phyloP scores from a whole-genome alignment of 768 basidiomycete species.

The Clitopilus passeckerianus region DNA sequence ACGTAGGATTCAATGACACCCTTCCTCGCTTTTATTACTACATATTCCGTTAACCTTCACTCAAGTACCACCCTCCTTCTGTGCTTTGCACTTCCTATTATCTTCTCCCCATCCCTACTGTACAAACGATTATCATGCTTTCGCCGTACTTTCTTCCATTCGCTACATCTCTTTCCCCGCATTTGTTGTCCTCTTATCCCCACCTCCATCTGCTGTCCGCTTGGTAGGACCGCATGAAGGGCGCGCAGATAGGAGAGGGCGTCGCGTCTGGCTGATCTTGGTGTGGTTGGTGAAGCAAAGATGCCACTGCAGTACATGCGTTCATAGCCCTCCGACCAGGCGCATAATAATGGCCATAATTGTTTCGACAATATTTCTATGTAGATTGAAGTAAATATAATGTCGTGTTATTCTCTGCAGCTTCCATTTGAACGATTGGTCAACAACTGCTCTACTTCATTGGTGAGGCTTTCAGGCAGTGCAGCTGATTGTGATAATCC shows the following conservation, averaged over 20 bases:
- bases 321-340: conserved; percentile 5
- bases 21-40: conserved; percentile 13
- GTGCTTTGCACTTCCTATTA: neutral
- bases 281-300: neutral
- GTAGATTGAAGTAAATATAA: conserved; percentile 9
- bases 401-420: neutral
- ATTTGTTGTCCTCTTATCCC: conserved; percentile 68
- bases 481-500: neutral
- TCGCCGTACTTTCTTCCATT: conserved; percentile 9
- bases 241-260: conserved; percentile 73
- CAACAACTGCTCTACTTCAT: no score
- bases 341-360: conserved; percentile 5
- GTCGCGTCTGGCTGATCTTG: conserved; percentile 35
- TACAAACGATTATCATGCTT: conserved; percentile 2
- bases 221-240: conserved; percentile 34
- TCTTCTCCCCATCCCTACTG: neutral
- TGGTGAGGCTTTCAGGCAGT: neutral
- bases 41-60: conserved; percentile 12
- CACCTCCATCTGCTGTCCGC: conserved; percentile 38
- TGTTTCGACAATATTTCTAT: neutral
- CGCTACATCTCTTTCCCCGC: conserved; percentile 11
- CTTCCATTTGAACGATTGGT: neutral
- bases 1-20: conserved; percentile 10
- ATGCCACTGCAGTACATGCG: neutral
- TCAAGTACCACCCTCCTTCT: neutral